Base-by-base conservation (phyloP, 2,329 filamentous ascomycete species). In the Emericellopsis atlantica region DNA sequence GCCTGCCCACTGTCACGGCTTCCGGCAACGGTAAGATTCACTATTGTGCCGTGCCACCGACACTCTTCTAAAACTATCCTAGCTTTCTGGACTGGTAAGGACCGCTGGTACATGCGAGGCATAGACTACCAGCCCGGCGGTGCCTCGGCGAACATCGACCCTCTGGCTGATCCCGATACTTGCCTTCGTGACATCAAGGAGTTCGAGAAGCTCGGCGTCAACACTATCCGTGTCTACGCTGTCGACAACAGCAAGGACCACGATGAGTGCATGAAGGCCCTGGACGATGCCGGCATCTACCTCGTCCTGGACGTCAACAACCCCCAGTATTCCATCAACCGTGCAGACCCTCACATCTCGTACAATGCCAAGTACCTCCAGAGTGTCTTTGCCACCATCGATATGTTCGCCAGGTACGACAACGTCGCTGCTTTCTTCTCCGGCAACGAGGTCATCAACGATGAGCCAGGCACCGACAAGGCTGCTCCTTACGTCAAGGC, bases 141-240 rank as follows among this genome's bases (percentile, higher is more conserved):
- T 47, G 70, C 72, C 23, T 69, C 72, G 3, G 60, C 59, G 45
- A 66, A 67, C 49, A 40, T 51, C n/a, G 88, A 95, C 56, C 87
- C 88, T 45, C 80, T 95, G 40, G 79, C 84, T 46, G 80, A 93
- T 52, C 56, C 67, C 21, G 61, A 61, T 4, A 64, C 71, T 54
- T 95, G 89, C 75, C 72, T 76, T 59, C 82, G 88, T 48, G 87
- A 94, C 56, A 82, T 95, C 51, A 64, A 66, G 40, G 70, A 86
- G 58, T 94, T 95, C 77, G 76, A 85, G 68, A 75, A 87, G 49
- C 72, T 95, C 39, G 87, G 88, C 38, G 69, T 95, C 65, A 95
- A 95, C 71, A 88, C 87, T 22, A 72, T 95, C 56, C 88, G 89
- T 61, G 84, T 95, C 46, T 95, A 95, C 73, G 87, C 83, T 14